Base-by-base conservation (phyloP, 2,329 filamentous ascomycete genomes). In the Exophiala xenobiotica region DNA sequence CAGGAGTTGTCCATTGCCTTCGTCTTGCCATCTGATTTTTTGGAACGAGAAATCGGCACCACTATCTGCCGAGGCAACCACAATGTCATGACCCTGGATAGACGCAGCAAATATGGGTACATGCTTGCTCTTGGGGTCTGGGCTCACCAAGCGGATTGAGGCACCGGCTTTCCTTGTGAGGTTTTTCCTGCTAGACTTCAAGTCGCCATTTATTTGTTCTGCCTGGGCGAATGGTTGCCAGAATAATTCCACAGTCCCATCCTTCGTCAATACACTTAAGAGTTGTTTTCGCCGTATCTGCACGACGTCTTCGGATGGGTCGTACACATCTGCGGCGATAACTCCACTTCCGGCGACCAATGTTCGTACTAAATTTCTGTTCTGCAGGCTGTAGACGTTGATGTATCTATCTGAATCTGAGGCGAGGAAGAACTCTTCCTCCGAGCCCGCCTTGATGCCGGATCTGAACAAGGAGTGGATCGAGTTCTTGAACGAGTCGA, bases 11-110 rank as follows among this genome's bases (percentile, higher is more conserved):
- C 71, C 67, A 4, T 75, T 68, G 18, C 70, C 74, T 49, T 73
- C 69, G 39, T 75, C 68, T 35, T 75, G 65, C 69, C 74, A 75
- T 56, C 67, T 68, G 48, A 78, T 63, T 12, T 70, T 74, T 58
- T 78, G 75, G 57, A 79, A 79, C 2, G 72, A 65, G 14, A 76
- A 65, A 45, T 74, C 70, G n/a, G 76, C 69, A 46, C 75, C 75
- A 46, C 74, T 73, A 54, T 78, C 75, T 2, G 71, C 69, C 64
- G 74, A 78, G 4, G 70, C 75, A 49, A 78, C 56, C 11, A 76
- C 59, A 16, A 79, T 62, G 27, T 76, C 70, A 6, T 71, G 65
- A 3, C 70, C 74, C 41, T 75, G 68, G 58, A 79, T 72, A 6
- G 67, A 65, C 5, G 70, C 69, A 48, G 72, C 69, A 6, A 76